Evolutionary conservation across 495 filamentous ascomycete genomes (phyloP).

Genomic region (Aspergillus bertholletiae): DNA sequence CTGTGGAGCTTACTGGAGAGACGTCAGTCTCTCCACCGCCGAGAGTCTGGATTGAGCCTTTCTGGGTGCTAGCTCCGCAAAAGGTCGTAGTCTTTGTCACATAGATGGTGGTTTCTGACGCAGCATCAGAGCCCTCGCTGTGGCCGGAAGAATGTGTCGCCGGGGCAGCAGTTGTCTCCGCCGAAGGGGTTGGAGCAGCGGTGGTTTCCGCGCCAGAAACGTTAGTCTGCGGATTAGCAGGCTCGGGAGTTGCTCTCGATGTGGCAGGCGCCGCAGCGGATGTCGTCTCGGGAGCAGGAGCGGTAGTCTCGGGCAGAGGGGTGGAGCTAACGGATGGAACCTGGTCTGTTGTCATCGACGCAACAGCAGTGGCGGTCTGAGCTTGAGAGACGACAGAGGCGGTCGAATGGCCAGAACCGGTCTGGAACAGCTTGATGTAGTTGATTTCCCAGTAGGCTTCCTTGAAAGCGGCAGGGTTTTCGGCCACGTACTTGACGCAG

Average conservation of each 20-base stretch:
- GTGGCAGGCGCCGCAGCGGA: background rate
- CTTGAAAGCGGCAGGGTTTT: constrained; percentile 55
- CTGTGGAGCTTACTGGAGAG: background rate
- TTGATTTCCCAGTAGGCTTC: constrained; percentile 73
- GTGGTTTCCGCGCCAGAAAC: background rate
- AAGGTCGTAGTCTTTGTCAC: constrained; percentile 15
- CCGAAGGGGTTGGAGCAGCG: constrained; percentile 1
- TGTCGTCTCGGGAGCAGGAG: background rate
- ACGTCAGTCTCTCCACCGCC: background rate
- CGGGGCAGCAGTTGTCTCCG: background rate
- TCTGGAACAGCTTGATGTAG: constrained; percentile 60
- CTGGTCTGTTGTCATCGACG: background rate
- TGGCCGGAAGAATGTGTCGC: constrained; percentile 1
- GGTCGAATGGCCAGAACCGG: constrained; percentile 11
- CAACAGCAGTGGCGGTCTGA: background rate
- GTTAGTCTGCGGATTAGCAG: background rate
- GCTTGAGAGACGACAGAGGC: background rate
- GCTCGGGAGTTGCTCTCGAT: background rate
- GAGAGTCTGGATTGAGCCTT: background rate
- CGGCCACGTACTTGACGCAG: constrained; percentile 64
- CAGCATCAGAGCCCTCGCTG: background rate
- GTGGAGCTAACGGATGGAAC: background rate
- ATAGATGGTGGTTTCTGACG: constrained; percentile 10
- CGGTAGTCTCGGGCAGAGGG: background rate
- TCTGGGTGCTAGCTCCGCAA: background rate